A percentile compares a stretch with the other conserved stretches of the same genome.
Evolutionary conservation across 495 filamentous ascomycete genomes (phyloP).

Genomic region (Penicillium odoratum): DNA sequence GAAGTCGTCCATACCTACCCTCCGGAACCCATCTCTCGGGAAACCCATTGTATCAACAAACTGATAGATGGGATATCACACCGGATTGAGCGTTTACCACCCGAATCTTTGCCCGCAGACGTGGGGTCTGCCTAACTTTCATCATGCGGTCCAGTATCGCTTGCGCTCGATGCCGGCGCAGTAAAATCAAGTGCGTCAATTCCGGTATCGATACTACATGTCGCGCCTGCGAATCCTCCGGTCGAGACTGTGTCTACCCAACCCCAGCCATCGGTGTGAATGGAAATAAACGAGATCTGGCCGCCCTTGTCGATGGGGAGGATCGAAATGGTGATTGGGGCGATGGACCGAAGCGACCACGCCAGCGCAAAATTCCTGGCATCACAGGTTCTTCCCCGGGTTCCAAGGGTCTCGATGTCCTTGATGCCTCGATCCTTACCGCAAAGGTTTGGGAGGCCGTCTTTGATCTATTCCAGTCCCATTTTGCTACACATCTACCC

Average conservation of each 20-base stretch:
- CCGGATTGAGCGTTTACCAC: conserved; percentile 7
- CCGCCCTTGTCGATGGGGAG: conserved; percentile 47
- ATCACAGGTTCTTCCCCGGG: conserved; percentile 35
- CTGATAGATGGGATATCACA: conserved; percentile 6
- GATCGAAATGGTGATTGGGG: conserved; percentile 56
- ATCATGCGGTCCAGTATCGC: conserved; percentile 77
- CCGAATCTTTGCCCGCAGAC: not conserved
- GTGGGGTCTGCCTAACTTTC: conserved; percentile 23
- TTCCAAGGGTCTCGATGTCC: conserved; percentile 39
- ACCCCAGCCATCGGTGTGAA: conserved; percentile 58
- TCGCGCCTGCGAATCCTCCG: conserved; percentile 72
- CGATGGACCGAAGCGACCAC: conserved; percentile 60
- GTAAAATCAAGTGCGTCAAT: conserved; percentile 86
- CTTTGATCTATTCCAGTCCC: conserved; percentile 78
- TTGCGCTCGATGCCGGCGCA: conserved; percentile 73
- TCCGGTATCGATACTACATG: conserved; percentile 71
- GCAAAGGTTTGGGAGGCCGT: conserved; percentile 66
- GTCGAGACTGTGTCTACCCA: conserved; percentile 76
- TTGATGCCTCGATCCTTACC: conserved; percentile 58
- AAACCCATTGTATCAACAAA: not conserved
- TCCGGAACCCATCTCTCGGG: too few species aligned
- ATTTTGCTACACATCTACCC: conserved; percentile 79
- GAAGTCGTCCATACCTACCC: not conserved
- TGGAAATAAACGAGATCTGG: conserved; percentile 58
- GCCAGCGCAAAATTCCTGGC: conserved; percentile 51